phyloP scores from a whole-genome alignment of 2,329 filamentous ascomycete genomes.

The Rutstroemia sydowiana region DNA sequence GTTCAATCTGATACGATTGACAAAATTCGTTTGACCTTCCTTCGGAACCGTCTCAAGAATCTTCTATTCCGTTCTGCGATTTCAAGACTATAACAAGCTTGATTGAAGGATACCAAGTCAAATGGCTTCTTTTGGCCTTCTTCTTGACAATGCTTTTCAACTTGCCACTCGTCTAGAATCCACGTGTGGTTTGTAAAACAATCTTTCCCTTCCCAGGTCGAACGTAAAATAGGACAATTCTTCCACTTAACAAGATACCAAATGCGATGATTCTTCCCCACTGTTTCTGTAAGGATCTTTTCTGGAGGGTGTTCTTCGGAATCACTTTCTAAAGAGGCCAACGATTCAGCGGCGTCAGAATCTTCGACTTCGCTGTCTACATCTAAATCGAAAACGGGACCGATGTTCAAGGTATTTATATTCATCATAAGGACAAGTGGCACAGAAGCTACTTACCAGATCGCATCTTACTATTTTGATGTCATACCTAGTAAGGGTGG shows the following conservation, averaged over 20 bases:
- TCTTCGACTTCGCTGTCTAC: slow-evolving; percentile 19
- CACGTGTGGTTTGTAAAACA: slow-evolving; percentile 19
- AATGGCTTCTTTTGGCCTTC: slow-evolving; percentile 27
- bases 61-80: slow-evolving; percentile 22
- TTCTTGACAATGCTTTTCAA: slow-evolving; percentile 24
- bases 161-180: slow-evolving; percentile 25
- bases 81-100: slow-evolving; percentile 23
- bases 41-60: slow-evolving; percentile 25
- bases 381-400: slow-evolving; percentile 13
- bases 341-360: slow-evolving; percentile 24
- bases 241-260: slow-evolving; percentile 31
- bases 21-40: slow-evolving; percentile 24
- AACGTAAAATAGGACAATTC: slow-evolving; percentile 28
- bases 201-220: slow-evolving; percentile 26
- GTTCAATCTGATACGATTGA: slow-evolving; percentile 23
- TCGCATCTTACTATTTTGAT: too few relatives aligned
- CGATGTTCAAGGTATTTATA: slow-evolving; percentile 10
- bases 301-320: slow-evolving; percentile 28
- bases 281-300: slow-evolving; percentile 25
- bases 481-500: too few relatives aligned
- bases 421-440: slow-evolving; percentile 29
- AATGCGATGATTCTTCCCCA: slow-evolving; percentile 17
- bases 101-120: slow-evolving; percentile 25
- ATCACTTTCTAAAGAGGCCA: slow-evolving; percentile 28
- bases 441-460: too few relatives aligned